Evolutionary conservation across 306 rosid genomes (phyloP), one percentile per base, ranked within the genome.

Genomic region (Prunus kanzakura): DNA sequence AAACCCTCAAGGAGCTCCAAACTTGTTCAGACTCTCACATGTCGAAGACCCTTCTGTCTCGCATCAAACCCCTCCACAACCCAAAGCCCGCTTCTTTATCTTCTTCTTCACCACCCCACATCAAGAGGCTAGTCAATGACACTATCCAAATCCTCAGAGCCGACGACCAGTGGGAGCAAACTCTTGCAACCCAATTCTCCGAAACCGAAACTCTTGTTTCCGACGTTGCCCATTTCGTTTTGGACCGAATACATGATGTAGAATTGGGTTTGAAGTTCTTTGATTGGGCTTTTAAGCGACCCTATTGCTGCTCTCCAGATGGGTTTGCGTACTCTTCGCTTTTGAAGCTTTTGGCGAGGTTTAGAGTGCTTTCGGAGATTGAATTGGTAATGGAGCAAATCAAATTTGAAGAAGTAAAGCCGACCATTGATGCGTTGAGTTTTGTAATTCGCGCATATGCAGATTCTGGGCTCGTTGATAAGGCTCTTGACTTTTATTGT

Each of bases 221-320:
- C 3, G 97, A 93, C 22, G 77, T 91, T 69, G 90, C 89, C 79
- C 93, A 93, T 82, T 91, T 89, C 75, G 89, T 93, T 52, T 78
- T 93, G 15, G 98, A 93, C 79, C 84, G 91, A 73, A 15, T 89
- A 2, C 75, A 83, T 54, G 80, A 81, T 41, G 87, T 86, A 1
- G 91, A 88, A 67, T 76, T 85, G 65, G 97, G 91, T 65, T 49
- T 93, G 66, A 88, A 84, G 87, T 91, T 93, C 77, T 91, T 93
- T 18, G 72, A 87, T 49, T 93, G 97, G 98, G 91, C 91, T 49
- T 84, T 82, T 1, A 76, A 73, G 30, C 84, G 79, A 61, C 82
- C 95, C 61, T 80, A 79, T 71, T 82, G 85, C 68, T 30, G 79
- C 67, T 81, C 89, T 46, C 86, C 84, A 8, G 62, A 85, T 74